Base-by-base conservation (phyloP, 805 yeast genomes). In the Spathaspora arborariae region DNA sequence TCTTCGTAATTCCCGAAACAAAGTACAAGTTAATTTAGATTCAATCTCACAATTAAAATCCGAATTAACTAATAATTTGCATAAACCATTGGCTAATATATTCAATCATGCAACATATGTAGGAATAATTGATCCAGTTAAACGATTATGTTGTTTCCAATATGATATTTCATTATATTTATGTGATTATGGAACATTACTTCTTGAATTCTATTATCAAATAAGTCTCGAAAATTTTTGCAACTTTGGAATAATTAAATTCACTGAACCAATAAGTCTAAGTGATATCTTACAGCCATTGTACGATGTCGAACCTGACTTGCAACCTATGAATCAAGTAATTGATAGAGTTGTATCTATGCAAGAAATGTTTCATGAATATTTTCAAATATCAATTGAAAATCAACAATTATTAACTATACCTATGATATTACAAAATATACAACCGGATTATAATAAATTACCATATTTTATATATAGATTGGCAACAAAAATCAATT, bases 111-210 rank as follows among this genome's bases (percentile, higher is more conserved):
- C 85, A 42, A 79, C 84, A 0, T 88, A 76, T 58, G 84, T 94
- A 7, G 99, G 99, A 0, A 66, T 92, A 2, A 91, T 88, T 1
- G 98, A 92, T 59, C 76, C 77, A 9, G 58, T 65, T 10, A 76
- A 80, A 50, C 68, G 97, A 39, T 68, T 92, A 18, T 83, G 86
- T 11, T 85, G 96, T n/a, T 72, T 92, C 39, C 99, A 94, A 60
- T 78, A 82, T 58, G 96, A 85, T 55, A 85, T 90, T 7, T 81
- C 82, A 48, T 68, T 94, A 11, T 85, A 78, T 59, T 64, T 94
- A 20, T 81, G 92, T 16, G 97, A 92, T 63, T 94, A 89, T 62
- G 88, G 84, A 0, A 75, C 86, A 0, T 60, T 88, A 1, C 71
- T 84, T 22, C 64, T 67, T 49, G 88, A 87, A 51, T 70, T 89